These are phyloP conservation scores for Botrytis tulipae DNA, from an alignment of 2,329 filamentous ascomycete species.

Conservation along the genomic window DNA sequence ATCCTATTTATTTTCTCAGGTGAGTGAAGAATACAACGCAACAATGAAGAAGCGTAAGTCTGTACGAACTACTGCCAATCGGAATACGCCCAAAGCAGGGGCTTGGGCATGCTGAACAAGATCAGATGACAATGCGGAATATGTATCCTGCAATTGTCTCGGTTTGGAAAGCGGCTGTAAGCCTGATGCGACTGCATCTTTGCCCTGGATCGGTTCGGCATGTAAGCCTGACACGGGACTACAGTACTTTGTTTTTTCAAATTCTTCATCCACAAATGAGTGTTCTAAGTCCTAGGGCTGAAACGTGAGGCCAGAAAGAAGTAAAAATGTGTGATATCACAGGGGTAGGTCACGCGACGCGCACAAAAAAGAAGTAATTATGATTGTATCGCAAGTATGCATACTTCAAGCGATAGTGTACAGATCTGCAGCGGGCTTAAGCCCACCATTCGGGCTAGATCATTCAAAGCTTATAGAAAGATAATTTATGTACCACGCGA, in stretches of 20 bases:
- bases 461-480: not conserved
- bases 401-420: not conserved
- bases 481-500: not conserved
- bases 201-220: constrained; percentile 7
- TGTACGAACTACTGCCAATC: not conserved
- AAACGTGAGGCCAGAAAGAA: not conserved
- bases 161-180: not conserved
- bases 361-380: not conserved
- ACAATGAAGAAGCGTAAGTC: not conserved
- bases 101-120: not conserved
- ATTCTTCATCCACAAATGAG: not conserved
- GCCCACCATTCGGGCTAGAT: not conserved
- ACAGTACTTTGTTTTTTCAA: not conserved
- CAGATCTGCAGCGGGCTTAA: not conserved
- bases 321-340: not conserved
- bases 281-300: not conserved
- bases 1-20: not conserved
- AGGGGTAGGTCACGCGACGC: not conserved
- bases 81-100: not conserved
- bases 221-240: not conserved
- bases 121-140: not conserved
- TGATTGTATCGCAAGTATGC: not conserved
- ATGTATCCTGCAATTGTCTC: not conserved
- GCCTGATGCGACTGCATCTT: not conserved
- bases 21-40: not conserved